phyloP scores from a whole-genome alignment of 1,284 basidiomycete genomes.

The Naganishia liquefaciens region DNA sequence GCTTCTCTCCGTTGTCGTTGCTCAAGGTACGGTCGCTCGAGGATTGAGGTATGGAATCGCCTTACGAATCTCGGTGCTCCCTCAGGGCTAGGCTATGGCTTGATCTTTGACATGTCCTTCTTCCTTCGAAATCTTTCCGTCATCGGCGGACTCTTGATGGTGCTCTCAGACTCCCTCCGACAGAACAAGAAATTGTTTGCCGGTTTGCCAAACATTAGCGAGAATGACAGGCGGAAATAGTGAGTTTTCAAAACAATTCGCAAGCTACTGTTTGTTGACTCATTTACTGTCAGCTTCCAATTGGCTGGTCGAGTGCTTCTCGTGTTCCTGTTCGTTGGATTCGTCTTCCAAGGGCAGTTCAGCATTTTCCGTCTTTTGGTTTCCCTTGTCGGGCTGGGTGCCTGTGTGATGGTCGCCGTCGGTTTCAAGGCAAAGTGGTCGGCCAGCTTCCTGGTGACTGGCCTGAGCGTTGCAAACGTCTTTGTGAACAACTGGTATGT shows the following conservation, averaged over 20 bases:
- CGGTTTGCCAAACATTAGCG: constrained; percentile 83
- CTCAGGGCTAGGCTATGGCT: constrained; percentile 78
- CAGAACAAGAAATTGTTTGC: constrained; percentile 81
- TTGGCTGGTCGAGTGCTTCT: constrained; percentile 94
- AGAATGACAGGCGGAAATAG: constrained; percentile 99
- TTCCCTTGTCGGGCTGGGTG: constrained; percentile 82
- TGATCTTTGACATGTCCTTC: constrained; percentile 98
- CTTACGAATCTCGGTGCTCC: constrained; percentile 22
- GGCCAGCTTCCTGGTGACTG: constrained; percentile 90
- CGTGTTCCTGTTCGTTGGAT: constrained; percentile 98
- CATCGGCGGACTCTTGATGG: constrained; percentile 93
- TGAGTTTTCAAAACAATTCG: constrained; percentile 54
- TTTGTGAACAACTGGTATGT: constrained; percentile 90
- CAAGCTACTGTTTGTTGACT: constrained; percentile 8
- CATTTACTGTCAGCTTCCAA: constrained; percentile 70
- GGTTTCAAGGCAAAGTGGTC: constrained; percentile 99
- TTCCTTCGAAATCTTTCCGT: constrained; percentile 95
- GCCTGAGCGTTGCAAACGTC: constrained; percentile 92
- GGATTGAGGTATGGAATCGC: no score
- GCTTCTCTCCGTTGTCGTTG: constrained; percentile 84
- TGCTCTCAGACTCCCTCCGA: constrained; percentile 91
- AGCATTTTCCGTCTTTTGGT: constrained; percentile 79
- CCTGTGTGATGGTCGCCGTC: constrained; percentile 94
- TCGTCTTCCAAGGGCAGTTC: constrained; percentile 93
- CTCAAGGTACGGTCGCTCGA: constrained; percentile 74